Evolutionary conservation across 225 moss, liverwort and hornwort genomes (phyloP).

Genomic region (Neckera pumila): DNA sequence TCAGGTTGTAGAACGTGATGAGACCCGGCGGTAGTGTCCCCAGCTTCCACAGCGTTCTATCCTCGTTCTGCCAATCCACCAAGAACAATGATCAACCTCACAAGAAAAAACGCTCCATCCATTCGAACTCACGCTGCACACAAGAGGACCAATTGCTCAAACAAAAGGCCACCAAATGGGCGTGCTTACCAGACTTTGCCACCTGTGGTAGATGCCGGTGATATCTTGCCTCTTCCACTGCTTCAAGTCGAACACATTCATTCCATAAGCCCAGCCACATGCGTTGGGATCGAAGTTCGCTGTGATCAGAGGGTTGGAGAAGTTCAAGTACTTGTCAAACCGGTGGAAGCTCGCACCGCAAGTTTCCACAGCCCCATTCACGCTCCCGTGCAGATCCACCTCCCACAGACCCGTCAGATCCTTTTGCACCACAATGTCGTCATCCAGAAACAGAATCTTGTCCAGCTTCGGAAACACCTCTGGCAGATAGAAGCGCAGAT

Average conservation of each 20-base stretch:
- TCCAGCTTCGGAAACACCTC: constrained; percentile 52
- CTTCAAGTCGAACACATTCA: constrained; percentile 77
- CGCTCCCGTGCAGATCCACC: constrained; percentile 67
- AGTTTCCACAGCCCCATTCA: constrained; percentile 87
- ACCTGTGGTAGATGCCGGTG: constrained; percentile 74
- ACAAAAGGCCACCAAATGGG: neutral
- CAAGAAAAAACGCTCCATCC: neutral
- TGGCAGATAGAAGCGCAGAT: constrained; percentile 33
- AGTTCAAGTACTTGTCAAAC: constrained; percentile 83
- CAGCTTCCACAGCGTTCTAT: constrained; percentile 83
- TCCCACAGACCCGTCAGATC: constrained; percentile 68
- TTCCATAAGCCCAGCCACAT: constrained; percentile 95
- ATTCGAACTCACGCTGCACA: neutral
- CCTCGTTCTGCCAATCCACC: constrained; percentile 54
- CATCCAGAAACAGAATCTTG: constrained; percentile 86
- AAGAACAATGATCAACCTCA: neutral
- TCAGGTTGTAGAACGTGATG: constrained; percentile 83
- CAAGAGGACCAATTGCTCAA: neutral
- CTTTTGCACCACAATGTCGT: constrained; percentile 80
- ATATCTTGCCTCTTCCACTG: constrained; percentile 82
- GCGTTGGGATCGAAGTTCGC: constrained; percentile 56
- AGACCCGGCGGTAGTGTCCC: constrained; percentile 90
- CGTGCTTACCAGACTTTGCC: constrained; percentile 65
- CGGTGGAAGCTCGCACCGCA: constrained; percentile 70
- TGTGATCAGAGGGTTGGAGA: constrained; percentile 70